Evolutionary conservation across 2,329 filamentous ascomycete genomes (phyloP), one percentile per base, ranked within the genome.

Genomic region (Teratosphaeria pseudoeucalypti): DNA sequence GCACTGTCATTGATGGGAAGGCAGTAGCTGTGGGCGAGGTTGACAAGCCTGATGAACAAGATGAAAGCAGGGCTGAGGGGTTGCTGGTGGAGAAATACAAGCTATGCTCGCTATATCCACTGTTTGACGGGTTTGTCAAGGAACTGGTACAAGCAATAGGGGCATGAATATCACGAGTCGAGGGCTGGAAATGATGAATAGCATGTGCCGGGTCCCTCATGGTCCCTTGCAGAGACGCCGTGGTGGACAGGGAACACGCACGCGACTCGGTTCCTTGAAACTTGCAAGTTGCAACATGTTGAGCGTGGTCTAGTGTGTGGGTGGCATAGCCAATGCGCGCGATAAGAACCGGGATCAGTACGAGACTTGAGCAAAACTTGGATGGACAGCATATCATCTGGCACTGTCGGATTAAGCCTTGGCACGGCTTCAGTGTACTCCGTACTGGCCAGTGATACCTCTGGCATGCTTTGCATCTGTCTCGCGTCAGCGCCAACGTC

Each of bases 51-150:
- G 68, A 64, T 11, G 27, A 54, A 9, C 34, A 32, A 54, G 53
- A 54, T n/a, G 63, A 61, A 11, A 59, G 62, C 29, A 34, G 66
- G 64, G 58, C 71, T 54, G 75, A 78, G 52, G 69, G 72, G 19
- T 67, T 78, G 11, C 72, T 92, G 66, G 85, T 87, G 43, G 81
- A 87, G 57, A 91, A 90, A 73, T 92, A 92, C 72, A 79, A 79
- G 64, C 77, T 80, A 62, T 92, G 89, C 72, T 89, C 86, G 39
- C 75, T 92, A 43, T 83, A 78, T 61, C 83, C 84, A 56, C 76
- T 92, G 9, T 92, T 92, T 69, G 77, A 80, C 65, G 78, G 75
- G 6, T 87, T 92, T 64, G 83, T 69, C 10, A 67, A 66, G 34
- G 57, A 67, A 39, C 61, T 74, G 43, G 43, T 49, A 10, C 43